Base-by-base conservation (phyloP, 352 stramenopile species). In the Pythium guiyangense region DNA sequence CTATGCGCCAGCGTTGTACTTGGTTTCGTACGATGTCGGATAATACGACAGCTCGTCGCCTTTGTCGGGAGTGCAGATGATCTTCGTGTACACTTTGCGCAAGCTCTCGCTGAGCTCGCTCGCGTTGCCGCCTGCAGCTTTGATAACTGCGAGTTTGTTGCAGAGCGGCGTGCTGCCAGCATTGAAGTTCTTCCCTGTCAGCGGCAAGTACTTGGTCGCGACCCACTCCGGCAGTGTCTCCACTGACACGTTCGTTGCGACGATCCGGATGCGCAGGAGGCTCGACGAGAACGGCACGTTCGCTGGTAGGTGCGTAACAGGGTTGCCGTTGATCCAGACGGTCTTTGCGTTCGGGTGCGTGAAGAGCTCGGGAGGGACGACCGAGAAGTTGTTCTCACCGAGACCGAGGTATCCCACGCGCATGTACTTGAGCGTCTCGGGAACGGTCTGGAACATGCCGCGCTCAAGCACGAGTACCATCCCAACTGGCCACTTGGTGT, bases 271-370 rank as follows among this genome's bases (percentile, higher is more conserved):
- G n/a, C n/a, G n/a, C n/a, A n/a, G n/a, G n/a, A n/a, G n/a, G n/a
- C n/a, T n/a, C n/a, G n/a, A n/a, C n/a, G n/a, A n/a, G n/a, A n/a
- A n/a, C n/a, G n/a, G n/a, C n/a, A n/a, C n/a, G n/a, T n/a, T n/a
- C n/a, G n/a, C n/a, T n/a, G n/a, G n/a, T n/a, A n/a, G n/a, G n/a
- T n/a, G n/a, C n/a, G n/a, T n/a, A n/a, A n/a, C n/a, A n/a, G 50
- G 58, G 46, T 64, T 59, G 9, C 51, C 51, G 26, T 64, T 64
- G 31, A 64, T 44, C 50, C 58, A 64, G 4, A 64, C 3, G 1
- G 58, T 54, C 11, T 22, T 37, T 2, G 35, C 58, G 20, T 54
- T 39, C n/a, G 58, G 31, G 25, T 54, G 17, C 15, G 46, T 39
- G 20, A 64, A 59, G 17, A 64, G 17, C 46, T 59, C 50, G 12